Percentiles rank a stretch among this genome's conserved stretches.
These are phyloP conservation scores for Tremella fuciformis DNA, from an alignment of 768 basidiomycete species.

Conservation along the genomic window DNA sequence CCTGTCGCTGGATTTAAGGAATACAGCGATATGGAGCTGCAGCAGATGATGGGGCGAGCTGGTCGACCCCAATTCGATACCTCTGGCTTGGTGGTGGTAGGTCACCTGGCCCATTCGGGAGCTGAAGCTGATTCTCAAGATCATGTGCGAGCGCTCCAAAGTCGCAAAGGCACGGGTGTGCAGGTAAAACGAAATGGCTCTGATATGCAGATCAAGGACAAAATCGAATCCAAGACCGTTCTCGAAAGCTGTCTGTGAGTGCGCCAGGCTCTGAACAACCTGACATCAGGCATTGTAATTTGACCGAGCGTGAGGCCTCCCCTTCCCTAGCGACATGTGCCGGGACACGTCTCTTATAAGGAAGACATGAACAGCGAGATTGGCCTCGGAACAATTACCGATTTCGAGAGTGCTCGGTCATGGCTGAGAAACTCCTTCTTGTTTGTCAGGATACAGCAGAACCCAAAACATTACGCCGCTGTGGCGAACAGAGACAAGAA, in stretches of 20 bases:
- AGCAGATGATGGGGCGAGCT: slow-evolving; percentile 91
- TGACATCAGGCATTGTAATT: slow-evolving; percentile 66
- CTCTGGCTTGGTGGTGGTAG: slow-evolving; percentile 40
- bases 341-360: not conserved
- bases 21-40: slow-evolving; percentile 88
- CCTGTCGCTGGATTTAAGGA: slow-evolving; percentile 61
- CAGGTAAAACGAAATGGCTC: not conserved
- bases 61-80: slow-evolving; percentile 87
- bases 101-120: not conserved
- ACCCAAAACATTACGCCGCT: slow-evolving; percentile 72
- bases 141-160: slow-evolving; percentile 41
- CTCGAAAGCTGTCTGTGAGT: slow-evolving; percentile 67
- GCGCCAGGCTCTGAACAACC: not conserved
- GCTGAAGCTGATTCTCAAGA: slow-evolving; percentile 5
- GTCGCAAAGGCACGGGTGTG: slow-evolving; percentile 25
- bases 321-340: too few species aligned
- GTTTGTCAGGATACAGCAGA: slow-evolving; percentile 77
- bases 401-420: slow-evolving; percentile 65
- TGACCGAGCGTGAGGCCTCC: slow-evolving; percentile 62
- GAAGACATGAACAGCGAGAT: slow-evolving; percentile 85
- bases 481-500: slow-evolving; percentile 54
- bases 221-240: slow-evolving; percentile 48
- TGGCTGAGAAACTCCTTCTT: slow-evolving; percentile 80
- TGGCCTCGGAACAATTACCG: slow-evolving; percentile 75
- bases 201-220: slow-evolving; percentile 27